Conservation (phyloP, 257 asterid species). For the Rhazya stricta region DNA sequence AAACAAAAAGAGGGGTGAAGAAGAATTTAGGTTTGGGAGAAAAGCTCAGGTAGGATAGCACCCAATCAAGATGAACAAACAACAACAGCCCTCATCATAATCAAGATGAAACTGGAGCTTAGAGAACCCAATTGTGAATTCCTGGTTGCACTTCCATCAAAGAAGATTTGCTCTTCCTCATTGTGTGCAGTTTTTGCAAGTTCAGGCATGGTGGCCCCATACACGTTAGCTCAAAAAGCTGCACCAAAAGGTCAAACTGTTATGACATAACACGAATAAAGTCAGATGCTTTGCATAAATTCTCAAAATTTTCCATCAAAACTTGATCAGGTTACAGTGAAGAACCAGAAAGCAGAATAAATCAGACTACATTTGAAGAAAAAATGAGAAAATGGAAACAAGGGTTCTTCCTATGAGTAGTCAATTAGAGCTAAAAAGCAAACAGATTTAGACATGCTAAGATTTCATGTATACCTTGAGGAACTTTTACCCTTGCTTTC, state of each 20-base stretch:
- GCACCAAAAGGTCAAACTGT: conserved; percentile 16
- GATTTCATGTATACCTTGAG: conserved; percentile 48
- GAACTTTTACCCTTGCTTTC: conserved; percentile 35
- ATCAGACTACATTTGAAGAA: background rate
- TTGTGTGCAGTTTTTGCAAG: conserved; percentile 18
- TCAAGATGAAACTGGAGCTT: background rate
- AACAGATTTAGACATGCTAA: conserved; percentile 1
- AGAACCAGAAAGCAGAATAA: background rate
- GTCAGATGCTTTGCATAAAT: background rate
- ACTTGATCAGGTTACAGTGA: background rate
- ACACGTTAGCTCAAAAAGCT: conserved; percentile 26
- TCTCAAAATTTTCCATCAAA: background rate
- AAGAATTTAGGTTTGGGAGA: background rate
- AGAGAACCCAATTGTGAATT: background rate
- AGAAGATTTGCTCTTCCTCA: conserved; percentile 24
- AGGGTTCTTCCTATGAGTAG: background rate
- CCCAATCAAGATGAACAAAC: conserved; percentile 31
- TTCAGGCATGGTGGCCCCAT: conserved; percentile 25
- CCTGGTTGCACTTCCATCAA: conserved; percentile 10
- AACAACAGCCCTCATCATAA: background rate
- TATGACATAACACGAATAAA: background rate
- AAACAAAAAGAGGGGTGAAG: background rate
- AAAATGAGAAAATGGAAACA: background rate
- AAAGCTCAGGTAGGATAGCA: conserved; percentile 94
- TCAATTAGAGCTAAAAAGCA: conserved; percentile 1